Evolutionary conservation across 208 protist species (phyloP), one percentile per base, ranked within the genome.

Genomic region (Tritrichomonas musculus): DNA sequence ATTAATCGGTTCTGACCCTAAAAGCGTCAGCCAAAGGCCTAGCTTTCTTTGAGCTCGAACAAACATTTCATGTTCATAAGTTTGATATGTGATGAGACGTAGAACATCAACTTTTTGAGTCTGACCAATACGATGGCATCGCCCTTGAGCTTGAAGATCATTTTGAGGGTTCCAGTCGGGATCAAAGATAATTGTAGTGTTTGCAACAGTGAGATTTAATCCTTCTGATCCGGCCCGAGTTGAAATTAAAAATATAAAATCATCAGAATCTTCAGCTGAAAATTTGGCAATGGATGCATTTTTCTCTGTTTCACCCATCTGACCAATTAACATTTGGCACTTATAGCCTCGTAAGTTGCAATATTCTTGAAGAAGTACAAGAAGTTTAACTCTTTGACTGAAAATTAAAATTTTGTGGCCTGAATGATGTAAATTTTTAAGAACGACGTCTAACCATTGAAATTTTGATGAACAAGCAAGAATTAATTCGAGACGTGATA

Each of bases 391-490:
- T 93, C 99, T 98, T 94, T 99, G 98, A 9, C 97, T 98, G 95
- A 99, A 99, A 72, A 99, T 98, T 47, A 99, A 96, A 9, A 99
- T 98, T 92, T 98, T 97, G 92, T 97, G 97, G 36, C 97, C 96
- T 92, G 97, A 47, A 17, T 22, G 44, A 82, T 96, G 94, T 14
- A 98, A 93, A 50, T 64, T 88, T 53, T 77, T 17, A 0, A 96
- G 92, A 30, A 96, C 60, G 93, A 94, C 93, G 57, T 96, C 95
- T 8, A 96, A 60, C 66, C 88, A 50, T 75, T 33, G 22, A 60
- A 94, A 92, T 60, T 94, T 95, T 39, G 88, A 53, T 0, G 65
- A 77, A 47, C 25, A 44, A 50, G 57, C 47, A 1, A 92, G 30
- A 13, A 92, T 30, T 8, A 69, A 50, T n/a, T 92, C 75, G 25